Base-by-base conservation (phyloP, 2,329 filamentous ascomycete genomes). In the Fusarium sp. region DNA sequence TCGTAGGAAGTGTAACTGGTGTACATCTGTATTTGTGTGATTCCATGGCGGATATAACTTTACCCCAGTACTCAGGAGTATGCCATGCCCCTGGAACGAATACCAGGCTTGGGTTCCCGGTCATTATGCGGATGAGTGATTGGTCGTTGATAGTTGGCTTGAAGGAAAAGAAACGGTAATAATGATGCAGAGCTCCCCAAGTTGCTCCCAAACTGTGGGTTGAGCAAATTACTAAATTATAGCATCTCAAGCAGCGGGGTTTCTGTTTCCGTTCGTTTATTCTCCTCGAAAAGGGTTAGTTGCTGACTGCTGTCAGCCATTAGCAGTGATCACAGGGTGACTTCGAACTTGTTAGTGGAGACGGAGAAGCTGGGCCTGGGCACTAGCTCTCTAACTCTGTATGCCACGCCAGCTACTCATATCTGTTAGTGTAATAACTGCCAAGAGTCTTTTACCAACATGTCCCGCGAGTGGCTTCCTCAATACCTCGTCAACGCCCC, bases 11-110 rank as follows among this genome's bases (percentile, higher is more conserved):
- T 6, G 75, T 67, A 17, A 83, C 71, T 3, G 75, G 15, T 46
- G 78, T 62, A 59, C 78, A 81, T 56, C 71, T 76, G 41, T 78
- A 71, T 25, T 74, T 58, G 7, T 78, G 62, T n/a, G 68, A 51
- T 52, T 78, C 60, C 27, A 84, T 71, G 25, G 77, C 61, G 2
- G 75, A 69, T 14, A 72, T 74, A 53, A 83, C 53, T 41, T 77
- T 77, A 57, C 74, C 61, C 73, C 79, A 83, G 61, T 73, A 79
- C 14, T 67, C 74, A 2, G 81, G 71, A 7, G 60, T 69, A 56
- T 86, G 84, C 83, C 84, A 85, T 25, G 82, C 77, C 7, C 83
- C 83, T 3, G 78, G 82, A 1, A 86, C 76, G 20, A 86, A 78
- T 56, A 86, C 60, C 1, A 85, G 51, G 1, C 72, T 75, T 7